A percentile compares a stretch with the other conserved stretches of the same genome.
These are phyloP conservation scores for Protostelium mycophagum DNA, from an alignment of 78 protist species.

Conservation along the genomic window DNA sequence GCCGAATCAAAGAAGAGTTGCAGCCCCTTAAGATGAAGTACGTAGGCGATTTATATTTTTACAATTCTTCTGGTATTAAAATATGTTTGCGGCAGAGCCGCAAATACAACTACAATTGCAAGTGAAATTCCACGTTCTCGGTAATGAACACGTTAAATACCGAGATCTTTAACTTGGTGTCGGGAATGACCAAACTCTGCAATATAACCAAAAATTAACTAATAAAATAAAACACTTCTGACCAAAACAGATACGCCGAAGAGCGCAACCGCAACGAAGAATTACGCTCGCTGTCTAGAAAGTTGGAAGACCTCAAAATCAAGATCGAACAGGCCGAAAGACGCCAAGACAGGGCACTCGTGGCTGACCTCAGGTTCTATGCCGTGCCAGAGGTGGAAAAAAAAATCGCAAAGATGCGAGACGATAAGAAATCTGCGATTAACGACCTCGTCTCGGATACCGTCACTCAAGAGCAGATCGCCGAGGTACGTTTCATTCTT, in stretches of 20 bases:
- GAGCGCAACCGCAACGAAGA: conserved; percentile 81
- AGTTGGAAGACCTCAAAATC: conserved; percentile 67
- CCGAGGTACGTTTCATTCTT: conserved; percentile 22
- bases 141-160: too few relatives aligned
- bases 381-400: conserved; percentile 87
- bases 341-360: conserved; percentile 69
- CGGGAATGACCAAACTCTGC: too few relatives aligned
- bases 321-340: conserved; percentile 83
- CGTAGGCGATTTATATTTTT: background rate
- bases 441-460: conserved; percentile 47
- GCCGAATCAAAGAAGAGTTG: conserved; percentile 67
- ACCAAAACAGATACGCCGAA: conserved; percentile 61
- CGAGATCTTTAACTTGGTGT: too few relatives aligned
- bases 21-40: conserved; percentile 48
- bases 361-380: conserved; percentile 84
- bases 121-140: too few relatives aligned
- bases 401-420: conserved; percentile 31
- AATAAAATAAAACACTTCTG: too few relatives aligned
- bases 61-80: too few relatives aligned
- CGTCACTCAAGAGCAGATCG: conserved; percentile 74
- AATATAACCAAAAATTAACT: too few relatives aligned
- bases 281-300: conserved; percentile 46
- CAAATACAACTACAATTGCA: too few relatives aligned
- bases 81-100: too few relatives aligned
- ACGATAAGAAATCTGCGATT: conserved; percentile 23